A percentile compares a stretch with the other conserved stretches of the same genome.
phyloP scores from a whole-genome alignment of 495 filamentous ascomycete species.

The Pseudevernia furfuracea region DNA sequence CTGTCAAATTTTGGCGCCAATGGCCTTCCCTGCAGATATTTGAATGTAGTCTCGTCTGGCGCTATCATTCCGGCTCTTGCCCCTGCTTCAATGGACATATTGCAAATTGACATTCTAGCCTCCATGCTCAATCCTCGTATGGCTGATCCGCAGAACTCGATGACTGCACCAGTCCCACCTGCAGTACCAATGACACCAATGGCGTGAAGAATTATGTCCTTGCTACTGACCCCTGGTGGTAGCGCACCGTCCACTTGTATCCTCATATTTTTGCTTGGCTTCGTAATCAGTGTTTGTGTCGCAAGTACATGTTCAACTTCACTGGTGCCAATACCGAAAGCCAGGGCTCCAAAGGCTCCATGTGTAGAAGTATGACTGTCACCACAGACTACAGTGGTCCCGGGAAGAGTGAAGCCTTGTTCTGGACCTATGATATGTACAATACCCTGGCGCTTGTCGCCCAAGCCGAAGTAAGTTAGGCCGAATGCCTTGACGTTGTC shows the following conservation, averaged over 20 bases:
- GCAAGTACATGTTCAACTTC: constrained; percentile 98
- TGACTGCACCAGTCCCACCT: constrained; percentile 87
- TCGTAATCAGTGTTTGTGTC: constrained; percentile 89
- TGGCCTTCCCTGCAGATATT: constrained; percentile 86
- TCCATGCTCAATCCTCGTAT: constrained; percentile 90
- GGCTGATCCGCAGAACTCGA: constrained; percentile 93
- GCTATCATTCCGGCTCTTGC: constrained; percentile 95
- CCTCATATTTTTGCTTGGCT: constrained; percentile 96
- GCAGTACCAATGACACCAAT: constrained; percentile 95
- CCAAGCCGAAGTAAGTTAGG: constrained; percentile 94
- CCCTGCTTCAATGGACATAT: constrained; percentile 99
- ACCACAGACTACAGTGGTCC: constrained; percentile 94
- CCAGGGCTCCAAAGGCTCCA: constrained; percentile 90
- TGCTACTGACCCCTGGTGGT: constrained; percentile 86
- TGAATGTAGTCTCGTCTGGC: constrained; percentile 86
- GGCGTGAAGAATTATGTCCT: constrained; percentile 89
- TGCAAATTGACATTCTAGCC: constrained; percentile 97
- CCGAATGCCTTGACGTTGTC: constrained; percentile 95
- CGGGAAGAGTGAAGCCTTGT: constrained; percentile 96
- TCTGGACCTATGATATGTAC: constrained; percentile 99
- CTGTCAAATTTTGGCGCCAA: constrained; percentile 77
- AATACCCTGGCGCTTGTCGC: constrained; percentile 94
- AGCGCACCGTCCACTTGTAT: constrained; percentile 90
- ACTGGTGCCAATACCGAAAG: constrained; percentile 95
- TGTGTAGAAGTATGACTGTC: constrained; percentile 98